A percentile compares a stretch with the other conserved stretches of the same genome.
These are phyloP conservation scores for Pseudomassariella vexata DNA, from an alignment of 2,329 filamentous ascomycete genomes.

Conservation along the genomic window DNA sequence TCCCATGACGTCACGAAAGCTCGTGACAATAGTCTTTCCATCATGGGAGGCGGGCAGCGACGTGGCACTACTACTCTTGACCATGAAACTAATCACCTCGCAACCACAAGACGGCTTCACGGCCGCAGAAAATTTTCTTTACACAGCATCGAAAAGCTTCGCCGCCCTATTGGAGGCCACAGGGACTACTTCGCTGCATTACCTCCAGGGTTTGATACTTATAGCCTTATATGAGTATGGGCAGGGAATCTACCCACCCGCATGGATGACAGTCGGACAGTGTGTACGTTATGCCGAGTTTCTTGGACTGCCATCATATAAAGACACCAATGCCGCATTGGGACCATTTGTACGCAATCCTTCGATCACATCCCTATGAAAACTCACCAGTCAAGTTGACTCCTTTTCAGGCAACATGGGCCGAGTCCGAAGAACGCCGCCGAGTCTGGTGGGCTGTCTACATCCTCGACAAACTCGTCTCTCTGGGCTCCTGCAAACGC, in stretches of 20 bases:
- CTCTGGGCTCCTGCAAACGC: conserved; percentile 22
- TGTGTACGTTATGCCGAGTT: conserved; percentile 39
- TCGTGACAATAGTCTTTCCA: conserved; percentile 34
- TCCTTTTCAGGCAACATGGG: conserved; percentile 37
- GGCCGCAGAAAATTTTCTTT: conserved; percentile 30
- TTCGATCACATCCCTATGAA: neutral
- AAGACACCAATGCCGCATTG: conserved; percentile 29
- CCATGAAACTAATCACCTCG: conserved; percentile 40
- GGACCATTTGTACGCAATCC: conserved; percentile 27
- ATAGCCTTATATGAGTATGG: conserved; percentile 41
- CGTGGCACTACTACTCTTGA: conserved; percentile 38
- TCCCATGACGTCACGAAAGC: conserved; percentile 40
- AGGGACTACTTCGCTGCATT: conserved; percentile 33
- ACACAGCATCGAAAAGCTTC: conserved; percentile 37
- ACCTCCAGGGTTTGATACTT: conserved; percentile 39
- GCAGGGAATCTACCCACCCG: conserved; percentile 43
- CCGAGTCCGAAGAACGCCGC: conserved; percentile 38
- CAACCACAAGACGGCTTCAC: conserved; percentile 27
- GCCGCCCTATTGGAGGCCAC: conserved; percentile 32
- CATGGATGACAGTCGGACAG: conserved; percentile 40
- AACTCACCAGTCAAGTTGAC: neutral
- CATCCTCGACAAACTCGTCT: conserved; percentile 33
- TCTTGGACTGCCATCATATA: conserved; percentile 33
- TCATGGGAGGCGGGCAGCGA: conserved; percentile 38
- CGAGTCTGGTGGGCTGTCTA: conserved; percentile 44